phyloP scores from a whole-genome alignment of 345 rosid species.

The Pseudoturritis turrita region DNA sequence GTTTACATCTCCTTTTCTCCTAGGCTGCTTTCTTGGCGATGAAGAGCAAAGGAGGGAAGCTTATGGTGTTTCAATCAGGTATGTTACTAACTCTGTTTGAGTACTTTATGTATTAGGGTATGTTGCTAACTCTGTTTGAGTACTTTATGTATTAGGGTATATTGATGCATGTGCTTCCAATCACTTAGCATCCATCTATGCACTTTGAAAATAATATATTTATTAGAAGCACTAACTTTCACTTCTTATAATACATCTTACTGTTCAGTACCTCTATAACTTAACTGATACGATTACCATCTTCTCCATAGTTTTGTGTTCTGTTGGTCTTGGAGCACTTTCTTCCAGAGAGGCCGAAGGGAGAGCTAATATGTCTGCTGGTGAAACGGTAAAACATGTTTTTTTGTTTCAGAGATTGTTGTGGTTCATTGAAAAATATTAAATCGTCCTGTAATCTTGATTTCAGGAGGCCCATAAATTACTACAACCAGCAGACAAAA shows the following conservation, averaged over 20 bases:
- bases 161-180: not conserved
- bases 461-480: constrained; percentile 85
- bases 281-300: constrained; percentile 1
- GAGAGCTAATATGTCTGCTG: constrained; percentile 71
- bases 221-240: not conserved
- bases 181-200: not conserved
- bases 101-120: not conserved
- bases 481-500: constrained; percentile 82
- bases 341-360: constrained; percentile 95
- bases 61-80: constrained; percentile 93
- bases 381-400: constrained; percentile 64
- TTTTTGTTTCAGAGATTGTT: not conserved
- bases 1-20: constrained; percentile 1
- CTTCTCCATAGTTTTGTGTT: constrained; percentile 62
- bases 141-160: not conserved
- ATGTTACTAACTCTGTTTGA: not conserved
- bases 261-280: not conserved
- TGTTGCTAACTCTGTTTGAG: not conserved
- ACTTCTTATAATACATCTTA: not conserved
- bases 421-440: constrained; percentile 2
- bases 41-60: constrained; percentile 89
- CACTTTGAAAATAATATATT: not conserved
- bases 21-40: constrained; percentile 91
- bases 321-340: constrained; percentile 85
- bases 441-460: constrained; percentile 9